Evolutionary conservation across 2,329 filamentous ascomycete species (phyloP).

Genomic region (Alternaria postmessia): DNA sequence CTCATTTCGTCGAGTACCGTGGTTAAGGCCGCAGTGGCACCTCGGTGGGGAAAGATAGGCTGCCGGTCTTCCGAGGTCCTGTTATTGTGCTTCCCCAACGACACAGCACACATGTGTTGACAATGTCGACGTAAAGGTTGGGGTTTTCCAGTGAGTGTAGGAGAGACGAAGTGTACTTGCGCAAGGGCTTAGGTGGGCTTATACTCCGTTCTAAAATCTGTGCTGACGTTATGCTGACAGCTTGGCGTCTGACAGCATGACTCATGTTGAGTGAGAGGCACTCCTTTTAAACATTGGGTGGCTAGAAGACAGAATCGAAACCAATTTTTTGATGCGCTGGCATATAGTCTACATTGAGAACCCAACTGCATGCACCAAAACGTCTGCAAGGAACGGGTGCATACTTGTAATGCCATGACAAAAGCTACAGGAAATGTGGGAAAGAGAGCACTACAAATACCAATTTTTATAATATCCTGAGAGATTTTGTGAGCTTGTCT

Average conservation of each 20-base stretch:
- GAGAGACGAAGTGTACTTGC: background rate
- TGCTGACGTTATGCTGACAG: background rate
- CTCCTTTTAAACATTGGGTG: background rate
- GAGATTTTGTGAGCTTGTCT: background rate
- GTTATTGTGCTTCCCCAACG: background rate
- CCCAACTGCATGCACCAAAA: background rate
- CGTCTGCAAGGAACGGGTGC: background rate
- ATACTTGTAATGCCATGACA: background rate
- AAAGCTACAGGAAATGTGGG: background rate
- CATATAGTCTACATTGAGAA: background rate
- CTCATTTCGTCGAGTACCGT: background rate
- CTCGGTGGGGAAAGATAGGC: background rate
- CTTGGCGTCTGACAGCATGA: background rate
- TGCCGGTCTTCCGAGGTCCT: background rate
- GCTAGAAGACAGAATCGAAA: background rate
- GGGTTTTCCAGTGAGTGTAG: background rate
- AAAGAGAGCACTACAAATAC: background rate
- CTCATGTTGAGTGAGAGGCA: background rate
- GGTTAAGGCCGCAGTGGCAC: background rate
- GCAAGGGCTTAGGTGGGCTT: background rate
- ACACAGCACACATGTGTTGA: background rate
- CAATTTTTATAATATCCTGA: background rate
- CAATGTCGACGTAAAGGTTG: background rate
- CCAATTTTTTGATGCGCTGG: background rate
- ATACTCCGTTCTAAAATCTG: background rate